A percentile compares a stretch with the other conserved stretches of the same genome.
Evolutionary conservation across 768 basidiomycete species (phyloP).

Genomic region (Leccinellum rugosiceps): DNA sequence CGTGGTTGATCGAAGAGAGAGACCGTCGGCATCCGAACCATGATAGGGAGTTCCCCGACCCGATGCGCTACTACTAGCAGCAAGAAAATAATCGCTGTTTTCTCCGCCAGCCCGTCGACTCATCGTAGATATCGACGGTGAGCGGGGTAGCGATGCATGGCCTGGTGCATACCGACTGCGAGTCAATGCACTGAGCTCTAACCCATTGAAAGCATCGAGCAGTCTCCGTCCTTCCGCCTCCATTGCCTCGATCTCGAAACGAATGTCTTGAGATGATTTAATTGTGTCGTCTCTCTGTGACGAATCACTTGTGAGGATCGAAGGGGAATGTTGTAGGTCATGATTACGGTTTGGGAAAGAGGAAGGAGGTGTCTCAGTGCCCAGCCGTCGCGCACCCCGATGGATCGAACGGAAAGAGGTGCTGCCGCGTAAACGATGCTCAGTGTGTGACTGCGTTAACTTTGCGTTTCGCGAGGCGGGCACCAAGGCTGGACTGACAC

Average conservation of each 20-base stretch:
- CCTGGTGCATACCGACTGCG: constrained; percentile 26
- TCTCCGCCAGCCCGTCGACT: constrained; percentile 28
- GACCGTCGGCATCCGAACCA: constrained; percentile 43
- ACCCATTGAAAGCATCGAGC: constrained; percentile 76
- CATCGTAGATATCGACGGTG: constrained; percentile 27
- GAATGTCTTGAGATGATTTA: constrained; percentile 60
- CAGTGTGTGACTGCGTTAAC: constrained; percentile 43
- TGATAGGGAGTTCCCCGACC: constrained; percentile 31
- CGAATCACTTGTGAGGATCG: constrained; percentile 31
- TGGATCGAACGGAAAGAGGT: constrained; percentile 40
- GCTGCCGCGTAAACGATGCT: constrained; percentile 18
- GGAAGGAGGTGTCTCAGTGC: constrained; percentile 50
- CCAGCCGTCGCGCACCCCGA: constrained; percentile 45
- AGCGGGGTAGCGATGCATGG: constrained; percentile 24
- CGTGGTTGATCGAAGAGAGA: constrained; percentile 52
- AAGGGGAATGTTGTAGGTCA: constrained; percentile 37
- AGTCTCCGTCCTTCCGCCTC: constrained; percentile 69
- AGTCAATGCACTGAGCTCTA: constrained; percentile 68
- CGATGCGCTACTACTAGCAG: constrained; percentile 23
- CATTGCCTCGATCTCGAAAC: constrained; percentile 60
- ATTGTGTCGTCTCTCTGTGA: constrained; percentile 54
- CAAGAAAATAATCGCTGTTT: constrained; percentile 24
- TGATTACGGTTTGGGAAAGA: constrained; percentile 40
- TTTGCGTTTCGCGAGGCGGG: constrained; percentile 41
- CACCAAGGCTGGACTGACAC: constrained; percentile 4